Evolutionary conservation across 2,329 filamentous ascomycete genomes (phyloP), one percentile per base, ranked within the genome.

Genomic region (Xylaria hypoxylon): DNA sequence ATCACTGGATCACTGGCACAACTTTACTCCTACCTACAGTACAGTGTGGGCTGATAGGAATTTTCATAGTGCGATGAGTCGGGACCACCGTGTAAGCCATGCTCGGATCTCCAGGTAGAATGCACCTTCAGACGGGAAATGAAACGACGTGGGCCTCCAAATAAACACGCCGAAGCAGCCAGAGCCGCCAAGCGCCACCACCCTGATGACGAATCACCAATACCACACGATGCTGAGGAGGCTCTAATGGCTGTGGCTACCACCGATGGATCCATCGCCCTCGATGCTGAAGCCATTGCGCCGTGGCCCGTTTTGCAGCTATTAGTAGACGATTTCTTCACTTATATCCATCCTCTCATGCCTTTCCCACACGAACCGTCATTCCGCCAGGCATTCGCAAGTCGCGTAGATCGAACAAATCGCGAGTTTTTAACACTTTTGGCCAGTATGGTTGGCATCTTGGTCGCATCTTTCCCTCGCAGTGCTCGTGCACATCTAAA

Each of bases 291-390:
- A 75, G 83, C 86, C 1, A 93, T 94, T 68, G 91, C 90, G 45
- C 89, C 91, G 0, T 83, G 90, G 77, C 85, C 87, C 7, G 87
- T 90, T 11, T 80, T 94, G 59, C 85, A 90, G 72, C 84, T 90
- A 2, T 83, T 94, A 17, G 86, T 94, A 64, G 90, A 94, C 76
- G 92, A 94, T 80, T 94, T 92, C 83, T 94, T 94, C 79, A 93
- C 90, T 19, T 93, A 93, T 76, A 90, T 94, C 59, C 90, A 94
- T 72, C 92, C 92, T 1, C 84, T 94, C 8, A 87, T 87, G 64
- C 92, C 92, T 0, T 94, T 94, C 64, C 92, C 92, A 0, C 92
- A 94, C 77, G 90, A 94, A 75, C 90, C 91, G 0, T 91, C 90
- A 3, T 94, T 94, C 76, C 86, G 91, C 24, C 85, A 88, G 68